phyloP scores from a whole-genome alignment of 306 rosid species.

The Albizia julibrissin region DNA sequence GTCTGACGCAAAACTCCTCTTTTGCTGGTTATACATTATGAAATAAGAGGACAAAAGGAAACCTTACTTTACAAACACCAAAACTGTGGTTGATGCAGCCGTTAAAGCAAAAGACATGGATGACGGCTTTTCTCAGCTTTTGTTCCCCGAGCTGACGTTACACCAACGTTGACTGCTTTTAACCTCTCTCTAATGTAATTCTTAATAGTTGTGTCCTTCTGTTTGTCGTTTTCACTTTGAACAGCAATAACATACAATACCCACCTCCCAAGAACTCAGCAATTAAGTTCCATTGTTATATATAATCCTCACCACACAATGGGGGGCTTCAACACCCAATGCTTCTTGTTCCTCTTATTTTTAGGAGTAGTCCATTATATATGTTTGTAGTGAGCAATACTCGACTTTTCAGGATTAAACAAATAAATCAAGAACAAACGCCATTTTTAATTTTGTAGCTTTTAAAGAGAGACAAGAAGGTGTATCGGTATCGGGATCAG shows the following conservation, averaged over 20 bases:
- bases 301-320: neutral
- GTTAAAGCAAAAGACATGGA: slow-evolving; percentile 45
- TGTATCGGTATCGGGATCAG: slow-evolving; percentile 48
- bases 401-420: neutral
- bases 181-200: neutral
- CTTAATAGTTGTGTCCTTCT: neutral
- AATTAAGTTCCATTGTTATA: neutral
- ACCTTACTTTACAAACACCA: slow-evolving; percentile 11
- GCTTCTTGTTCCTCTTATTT: neutral
- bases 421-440: neutral
- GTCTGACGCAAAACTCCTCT: slow-evolving; percentile 43
- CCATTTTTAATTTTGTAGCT: neutral
- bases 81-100: slow-evolving; percentile 31
- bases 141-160: slow-evolving; percentile 53
- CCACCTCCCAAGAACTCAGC: neutral
- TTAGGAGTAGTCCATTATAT: slow-evolving; percentile 19
- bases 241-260: neutral
- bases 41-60: neutral
- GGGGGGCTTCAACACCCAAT: slow-evolving; percentile 37
- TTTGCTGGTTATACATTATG: neutral
- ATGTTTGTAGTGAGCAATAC: neutral
- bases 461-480: neutral
- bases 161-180: slow-evolving; percentile 44
- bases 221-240: slow-evolving; percentile 40
- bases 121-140: slow-evolving; percentile 54